phyloP scores from a whole-genome alignment of 495 filamentous ascomycete species.

The Hamigera avellanea region DNA sequence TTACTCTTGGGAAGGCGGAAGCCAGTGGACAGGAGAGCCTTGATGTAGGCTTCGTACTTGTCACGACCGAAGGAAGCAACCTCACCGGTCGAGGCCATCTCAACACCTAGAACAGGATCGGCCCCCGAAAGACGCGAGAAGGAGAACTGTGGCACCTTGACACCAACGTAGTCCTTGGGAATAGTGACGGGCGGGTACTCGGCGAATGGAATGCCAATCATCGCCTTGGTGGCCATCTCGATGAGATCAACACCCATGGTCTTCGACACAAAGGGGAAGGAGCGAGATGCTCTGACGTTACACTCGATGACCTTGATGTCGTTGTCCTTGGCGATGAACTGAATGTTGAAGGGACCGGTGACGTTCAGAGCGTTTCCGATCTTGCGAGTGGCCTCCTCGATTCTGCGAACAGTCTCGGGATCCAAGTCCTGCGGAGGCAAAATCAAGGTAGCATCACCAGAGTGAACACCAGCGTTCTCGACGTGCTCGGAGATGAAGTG shows the following conservation, averaged over 20 bases:
- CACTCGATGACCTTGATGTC: conserved; percentile 99
- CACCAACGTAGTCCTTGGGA: conserved; percentile 76
- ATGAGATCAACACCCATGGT: conserved; percentile 97
- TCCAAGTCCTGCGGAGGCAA: conserved; percentile 95
- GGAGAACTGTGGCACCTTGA: conserved; percentile 97
- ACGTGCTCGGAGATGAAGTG: conserved; percentile 97
- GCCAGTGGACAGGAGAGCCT: conserved; percentile 87
- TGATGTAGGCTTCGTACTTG: conserved; percentile 96
- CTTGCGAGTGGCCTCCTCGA: conserved; percentile 90
- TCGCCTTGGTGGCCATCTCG: conserved; percentile 97
- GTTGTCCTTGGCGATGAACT: conserved; percentile 99
- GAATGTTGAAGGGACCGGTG: conserved; percentile 96
- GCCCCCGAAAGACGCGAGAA: conserved; percentile 95
- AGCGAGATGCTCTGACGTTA: conserved; percentile 91
- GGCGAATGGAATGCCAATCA: conserved; percentile 70
- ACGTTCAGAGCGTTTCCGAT: conserved; percentile 92
- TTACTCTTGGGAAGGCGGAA: conserved; percentile 95
- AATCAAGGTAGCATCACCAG: conserved; percentile 90
- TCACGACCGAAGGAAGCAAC: conserved; percentile 93
- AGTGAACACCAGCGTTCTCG: conserved; percentile 96
- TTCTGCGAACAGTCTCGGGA: conserved; percentile 74
- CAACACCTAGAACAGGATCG: conserved; percentile 91
- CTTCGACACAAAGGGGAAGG: conserved; percentile 97
- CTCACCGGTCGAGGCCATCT: conserved; percentile 98
- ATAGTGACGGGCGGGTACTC: conserved; percentile 71